These are phyloP conservation scores for Thelonectria blattea DNA, from an alignment of 2,329 filamentous ascomycete species.

Conservation along the genomic window DNA sequence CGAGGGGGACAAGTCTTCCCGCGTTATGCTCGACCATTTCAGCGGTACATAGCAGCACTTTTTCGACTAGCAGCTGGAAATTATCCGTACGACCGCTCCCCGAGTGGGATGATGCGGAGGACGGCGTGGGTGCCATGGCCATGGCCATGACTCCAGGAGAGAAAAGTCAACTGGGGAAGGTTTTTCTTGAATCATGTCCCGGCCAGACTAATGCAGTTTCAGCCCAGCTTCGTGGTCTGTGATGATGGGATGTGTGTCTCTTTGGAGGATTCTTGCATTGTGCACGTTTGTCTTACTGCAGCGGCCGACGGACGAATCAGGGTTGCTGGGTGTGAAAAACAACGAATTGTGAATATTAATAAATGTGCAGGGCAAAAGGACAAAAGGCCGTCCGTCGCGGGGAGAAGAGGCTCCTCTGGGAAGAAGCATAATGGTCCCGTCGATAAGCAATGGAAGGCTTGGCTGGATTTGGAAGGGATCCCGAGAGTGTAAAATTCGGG, in stretches of 20 bases:
- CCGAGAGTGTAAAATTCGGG: neutral
- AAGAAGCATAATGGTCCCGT: neutral
- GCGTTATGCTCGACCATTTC: neutral
- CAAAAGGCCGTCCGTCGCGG: neutral
- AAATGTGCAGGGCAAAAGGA: neutral
- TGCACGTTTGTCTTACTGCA: neutral
- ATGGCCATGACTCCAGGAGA: neutral
- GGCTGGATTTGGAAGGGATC: neutral
- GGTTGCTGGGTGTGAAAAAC: neutral
- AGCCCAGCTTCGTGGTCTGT: conserved; percentile 10
- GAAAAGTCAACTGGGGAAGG: too few species aligned
- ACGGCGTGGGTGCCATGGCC: neutral
- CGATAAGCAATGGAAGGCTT: neutral
- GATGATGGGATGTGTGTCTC: too few species aligned
- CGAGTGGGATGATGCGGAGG: neutral
- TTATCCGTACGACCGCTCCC: neutral
- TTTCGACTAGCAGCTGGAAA: neutral
- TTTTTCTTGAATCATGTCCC: conserved; percentile 5
- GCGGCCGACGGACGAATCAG: neutral
- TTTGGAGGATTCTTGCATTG: neutral
- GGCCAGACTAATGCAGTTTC: conserved; percentile 2
- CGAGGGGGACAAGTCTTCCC: neutral
- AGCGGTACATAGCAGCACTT: neutral
- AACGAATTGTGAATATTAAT: neutral
- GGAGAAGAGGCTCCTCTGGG: neutral